A percentile compares a stretch with the other conserved stretches of the same genome.
Conservation (phyloP, 306 rosid species). For the Cercis canadensis region DNA sequence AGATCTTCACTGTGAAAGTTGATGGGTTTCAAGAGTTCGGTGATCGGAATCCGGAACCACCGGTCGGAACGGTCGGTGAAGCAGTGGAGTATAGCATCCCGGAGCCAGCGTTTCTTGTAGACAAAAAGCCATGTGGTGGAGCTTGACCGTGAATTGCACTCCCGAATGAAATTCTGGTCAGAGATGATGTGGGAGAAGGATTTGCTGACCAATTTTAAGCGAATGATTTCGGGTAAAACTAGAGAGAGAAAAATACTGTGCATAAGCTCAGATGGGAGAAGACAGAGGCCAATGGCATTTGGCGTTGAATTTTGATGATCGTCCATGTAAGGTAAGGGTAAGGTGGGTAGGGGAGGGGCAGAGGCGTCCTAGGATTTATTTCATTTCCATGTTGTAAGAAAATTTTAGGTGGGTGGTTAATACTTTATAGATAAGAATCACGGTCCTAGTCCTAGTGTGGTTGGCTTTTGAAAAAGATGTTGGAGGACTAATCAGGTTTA, state of each 20-base stretch:
- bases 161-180: slow-evolving; percentile 49
- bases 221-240: slow-evolving; percentile 44
- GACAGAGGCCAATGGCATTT: slow-evolving; percentile 58
- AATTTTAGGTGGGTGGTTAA: too few relatives aligned
- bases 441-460: too few relatives aligned
- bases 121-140: slow-evolving; percentile 71
- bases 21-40: slow-evolving; percentile 51
- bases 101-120: slow-evolving; percentile 71
- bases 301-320: slow-evolving; percentile 48
- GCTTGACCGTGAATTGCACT: slow-evolving; percentile 48
- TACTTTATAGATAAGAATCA: too few relatives aligned
- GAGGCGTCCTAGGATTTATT: too few relatives aligned
- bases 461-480: too few relatives aligned
- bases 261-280: slow-evolving; percentile 61
- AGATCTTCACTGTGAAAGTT: slow-evolving; percentile 57
- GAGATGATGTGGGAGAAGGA: slow-evolving; percentile 26
- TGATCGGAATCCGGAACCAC: slow-evolving; percentile 62
- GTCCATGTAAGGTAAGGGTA: slow-evolving; percentile 51
- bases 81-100: slow-evolving; percentile 62
- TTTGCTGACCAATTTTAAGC: slow-evolving; percentile 45
- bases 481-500: too few relatives aligned
- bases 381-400: too few relatives aligned
- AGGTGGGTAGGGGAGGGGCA: too few relatives aligned
- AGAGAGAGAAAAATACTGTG: slow-evolving; percentile 57
- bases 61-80: slow-evolving; percentile 62